Base-by-base conservation (phyloP, 2,329 filamentous ascomycete genomes). In the Purpureocillium lavendulum region DNA sequence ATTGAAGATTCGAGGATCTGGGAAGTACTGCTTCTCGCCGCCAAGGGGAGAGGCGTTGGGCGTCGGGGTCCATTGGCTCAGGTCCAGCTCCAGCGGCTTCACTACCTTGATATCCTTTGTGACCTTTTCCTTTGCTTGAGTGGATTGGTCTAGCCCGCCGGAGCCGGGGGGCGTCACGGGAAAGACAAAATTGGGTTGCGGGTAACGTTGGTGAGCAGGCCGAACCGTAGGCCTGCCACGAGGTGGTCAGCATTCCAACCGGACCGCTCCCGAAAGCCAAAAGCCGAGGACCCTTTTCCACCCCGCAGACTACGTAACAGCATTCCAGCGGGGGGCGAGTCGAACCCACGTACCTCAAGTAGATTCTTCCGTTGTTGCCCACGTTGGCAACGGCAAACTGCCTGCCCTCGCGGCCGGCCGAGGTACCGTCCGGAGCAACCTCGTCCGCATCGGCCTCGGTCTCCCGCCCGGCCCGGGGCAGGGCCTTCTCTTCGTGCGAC, bases 341-440 rank as follows among this genome's bases (percentile, higher is more conserved):
- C 11, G 8, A 29, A 24, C 26, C 7, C 24, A 44, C 75, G 55
- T 77, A 89, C 83, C 83, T 84, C 49, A 90, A 59, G 60, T 87
- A 90, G 60, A 90, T 86, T 56, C 81, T 80, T 30, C 85, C 85
- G 61, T 88, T 87, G 56, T 87, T 85, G 17, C 84, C 84, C 43
- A 90, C 84, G 59, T 88, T 89, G 37, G 82, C 79, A 40, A 90
- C 85, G 2, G 83, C 80, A 57, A 90, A 89, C 53, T 86, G 80
- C 40, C 82, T 75, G 36, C 79, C 81, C 56, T 81, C 77, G 43
- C 80, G 72, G 28, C 75, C 73, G 40, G 69, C 75, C 35, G 78
- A 75, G 41, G 70, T 64, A 42, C 73, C 73, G 52, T 86, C 82
- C 10, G 74, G 69, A n/a, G 69, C 63, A 41, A 78, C 65, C 39